Base-by-base conservation (phyloP, 2,329 filamentous ascomycete genomes). In the Monosporascus ibericus region DNA sequence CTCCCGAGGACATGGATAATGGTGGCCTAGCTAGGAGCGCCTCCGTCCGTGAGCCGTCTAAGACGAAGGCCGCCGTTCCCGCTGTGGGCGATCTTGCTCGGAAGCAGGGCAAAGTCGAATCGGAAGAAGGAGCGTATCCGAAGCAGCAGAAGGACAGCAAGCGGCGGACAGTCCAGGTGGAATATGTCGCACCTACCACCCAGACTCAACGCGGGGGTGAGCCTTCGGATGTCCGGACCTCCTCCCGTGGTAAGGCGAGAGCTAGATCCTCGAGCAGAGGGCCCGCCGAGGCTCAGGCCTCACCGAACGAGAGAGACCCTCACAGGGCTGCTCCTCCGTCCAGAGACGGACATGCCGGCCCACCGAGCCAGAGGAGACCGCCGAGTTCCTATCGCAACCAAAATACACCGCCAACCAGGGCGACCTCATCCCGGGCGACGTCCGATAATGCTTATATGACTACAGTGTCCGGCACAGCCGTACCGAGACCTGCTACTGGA, bases 101-200 rank as follows among this genome's bases (percentile, higher is more conserved):
- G 67, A 89, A 90, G 58, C 85, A 88, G 62, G 87, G 86, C 53
- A 88, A 86, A 60, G 80, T 90, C 60, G 88, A 91, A 50, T 75
- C 79, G 37, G 83, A 87, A 39, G 82, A 87, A 55, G 73, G 68
- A 36, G 63, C 71, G 6, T 54, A 76, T 44, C 74, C 82, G 30
- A 85, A 85, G 63, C 79, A 82, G 42, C 88, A 88, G 68, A 87
- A 91, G 60, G 92, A 96, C 67, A 87, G 87, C 63, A 97, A 97
- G 72, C 85, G 94, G 52, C 84, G 92, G 62, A 99, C 94, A 0
- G 90, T 99, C 0, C 94, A 99, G 72, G 89, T 99, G 55, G 94
- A 99, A 74, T 99, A 99, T 70, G 94, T 97, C 52, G 88, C 92
- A 20, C 94, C 94, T 24, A 85, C 86, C 25, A 95, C 90, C 6